Conservation (phyloP, 169 alveolate species). For the Plasmodium coatneyi region DNA sequence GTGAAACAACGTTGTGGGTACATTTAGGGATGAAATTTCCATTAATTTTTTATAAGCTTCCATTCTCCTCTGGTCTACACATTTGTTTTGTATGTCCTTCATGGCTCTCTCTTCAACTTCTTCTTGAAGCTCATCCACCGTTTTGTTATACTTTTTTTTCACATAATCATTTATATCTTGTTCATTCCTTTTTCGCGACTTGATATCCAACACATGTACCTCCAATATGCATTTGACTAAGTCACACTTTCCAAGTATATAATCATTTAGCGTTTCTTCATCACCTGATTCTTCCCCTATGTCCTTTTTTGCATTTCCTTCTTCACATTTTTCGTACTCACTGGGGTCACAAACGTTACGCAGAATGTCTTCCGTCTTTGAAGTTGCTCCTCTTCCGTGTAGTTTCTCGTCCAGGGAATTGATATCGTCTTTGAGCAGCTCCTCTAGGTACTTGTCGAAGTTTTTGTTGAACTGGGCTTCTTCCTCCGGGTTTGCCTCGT, state of each 20-base stretch:
- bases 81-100: slow-evolving; percentile 62
- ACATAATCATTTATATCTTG: slow-evolving; percentile 32
- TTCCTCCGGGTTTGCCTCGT: background rate
- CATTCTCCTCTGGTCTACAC: slow-evolving; percentile 75
- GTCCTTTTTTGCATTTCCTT: background rate
- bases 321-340: slow-evolving; percentile 38
- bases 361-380: slow-evolving; percentile 20
- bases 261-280: slow-evolving; percentile 40
- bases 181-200: slow-evolving; percentile 16
- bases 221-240: slow-evolving; percentile 63
- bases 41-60: slow-evolving; percentile 73
- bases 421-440: slow-evolving; percentile 57
- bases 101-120: slow-evolving; percentile 64
- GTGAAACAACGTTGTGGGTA: slow-evolving; percentile 63
- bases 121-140: slow-evolving; percentile 41
- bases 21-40: slow-evolving; percentile 66
- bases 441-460: slow-evolving; percentile 53
- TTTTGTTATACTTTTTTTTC: slow-evolving; percentile 49
- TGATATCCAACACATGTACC: slow-evolving; percentile 28
- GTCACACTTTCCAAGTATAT: slow-evolving; percentile 62
- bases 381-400: background rate
- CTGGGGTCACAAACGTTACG: slow-evolving; percentile 31
- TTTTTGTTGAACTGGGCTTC: slow-evolving; percentile 21
- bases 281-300: background rate
- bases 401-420: slow-evolving; percentile 57